A percentile compares a stretch with the other conserved stretches of the same genome.
phyloP scores from a whole-genome alignment of 2,329 filamentous ascomycete genomes.

The Biscogniauxia mediterranea region DNA sequence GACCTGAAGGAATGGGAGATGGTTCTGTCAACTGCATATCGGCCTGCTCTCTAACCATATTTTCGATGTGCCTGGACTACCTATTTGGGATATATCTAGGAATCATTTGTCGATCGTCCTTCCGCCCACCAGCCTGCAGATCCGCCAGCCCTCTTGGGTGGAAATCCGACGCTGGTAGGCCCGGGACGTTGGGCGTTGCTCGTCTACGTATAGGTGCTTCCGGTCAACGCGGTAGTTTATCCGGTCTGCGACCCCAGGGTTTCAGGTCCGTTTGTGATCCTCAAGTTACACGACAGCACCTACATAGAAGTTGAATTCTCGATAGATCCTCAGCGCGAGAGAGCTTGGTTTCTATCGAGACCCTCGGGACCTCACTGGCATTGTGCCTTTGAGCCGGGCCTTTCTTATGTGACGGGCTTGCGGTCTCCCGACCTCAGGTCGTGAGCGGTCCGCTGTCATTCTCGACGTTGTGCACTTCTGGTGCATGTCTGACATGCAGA shows the following conservation, averaged over 20 bases:
- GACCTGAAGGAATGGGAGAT: background rate
- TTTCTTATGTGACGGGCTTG: background rate
- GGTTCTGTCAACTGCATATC: background rate
- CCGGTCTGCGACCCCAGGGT: background rate
- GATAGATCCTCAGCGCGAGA: background rate
- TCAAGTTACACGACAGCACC: background rate
- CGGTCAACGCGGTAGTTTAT: background rate
- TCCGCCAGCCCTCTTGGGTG: background rate
- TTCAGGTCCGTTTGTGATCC: background rate
- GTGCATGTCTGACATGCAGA: background rate
- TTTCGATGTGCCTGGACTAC: background rate
- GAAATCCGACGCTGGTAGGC: background rate
- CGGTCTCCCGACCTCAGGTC: background rate
- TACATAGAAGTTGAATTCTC: background rate
- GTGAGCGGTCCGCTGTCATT: background rate
- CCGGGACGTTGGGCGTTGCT: background rate
- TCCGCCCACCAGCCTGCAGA: background rate
- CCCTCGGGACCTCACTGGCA: background rate
- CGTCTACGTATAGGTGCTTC: background rate
- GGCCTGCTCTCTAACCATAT: background rate
- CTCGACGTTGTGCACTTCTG: background rate
- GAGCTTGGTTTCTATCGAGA: background rate
- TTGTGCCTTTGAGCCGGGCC: background rate
- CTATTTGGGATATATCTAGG: background rate
- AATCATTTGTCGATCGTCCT: background rate